These are phyloP conservation scores for Rhodamnia rubescens DNA, from an alignment of 345 rosid species.

Conservation along the genomic window DNA sequence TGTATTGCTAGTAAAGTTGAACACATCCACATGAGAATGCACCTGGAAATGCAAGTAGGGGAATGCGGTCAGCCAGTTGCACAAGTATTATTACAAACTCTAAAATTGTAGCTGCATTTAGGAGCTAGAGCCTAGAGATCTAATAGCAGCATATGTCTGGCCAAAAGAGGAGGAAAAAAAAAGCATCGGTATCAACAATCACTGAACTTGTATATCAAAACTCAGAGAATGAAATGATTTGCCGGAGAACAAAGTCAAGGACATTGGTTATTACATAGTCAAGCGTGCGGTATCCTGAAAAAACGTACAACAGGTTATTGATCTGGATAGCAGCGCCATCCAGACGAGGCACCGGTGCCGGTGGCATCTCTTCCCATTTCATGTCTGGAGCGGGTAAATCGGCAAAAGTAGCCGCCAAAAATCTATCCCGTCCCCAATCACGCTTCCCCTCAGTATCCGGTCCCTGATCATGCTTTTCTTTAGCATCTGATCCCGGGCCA, in stretches of 20 bases:
- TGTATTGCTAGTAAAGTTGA: slow-evolving; percentile 43
- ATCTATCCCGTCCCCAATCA: slow-evolving; percentile 4
- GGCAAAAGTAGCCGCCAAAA: slow-evolving; percentile 54
- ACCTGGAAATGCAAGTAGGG: slow-evolving; percentile 24
- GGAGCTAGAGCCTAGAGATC: neutral
- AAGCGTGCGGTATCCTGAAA: slow-evolving; percentile 55
- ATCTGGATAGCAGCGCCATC: slow-evolving; percentile 74
- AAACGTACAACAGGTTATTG: slow-evolving; percentile 51
- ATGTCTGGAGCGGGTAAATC: slow-evolving; percentile 68
- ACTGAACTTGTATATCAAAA: neutral
- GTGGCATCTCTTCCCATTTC: slow-evolving; percentile 66
- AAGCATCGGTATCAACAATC: neutral
- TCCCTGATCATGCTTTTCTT: neutral
- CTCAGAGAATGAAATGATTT: neutral
- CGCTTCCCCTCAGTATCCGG: neutral
- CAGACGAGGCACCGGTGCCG: slow-evolving; percentile 87
- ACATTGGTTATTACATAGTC: slow-evolving; percentile 36
- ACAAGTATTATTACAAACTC: neutral
- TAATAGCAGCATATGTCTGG: neutral
- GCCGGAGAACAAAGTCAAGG: neutral
- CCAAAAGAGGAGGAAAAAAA: neutral
- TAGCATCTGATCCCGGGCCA: neutral
- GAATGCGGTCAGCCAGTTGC: neutral
- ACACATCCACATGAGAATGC: slow-evolving; percentile 81
- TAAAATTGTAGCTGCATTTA: neutral